These are phyloP conservation scores for Hypericum perforatum DNA, from an alignment of 345 rosid species.

Conservation along the genomic window DNA sequence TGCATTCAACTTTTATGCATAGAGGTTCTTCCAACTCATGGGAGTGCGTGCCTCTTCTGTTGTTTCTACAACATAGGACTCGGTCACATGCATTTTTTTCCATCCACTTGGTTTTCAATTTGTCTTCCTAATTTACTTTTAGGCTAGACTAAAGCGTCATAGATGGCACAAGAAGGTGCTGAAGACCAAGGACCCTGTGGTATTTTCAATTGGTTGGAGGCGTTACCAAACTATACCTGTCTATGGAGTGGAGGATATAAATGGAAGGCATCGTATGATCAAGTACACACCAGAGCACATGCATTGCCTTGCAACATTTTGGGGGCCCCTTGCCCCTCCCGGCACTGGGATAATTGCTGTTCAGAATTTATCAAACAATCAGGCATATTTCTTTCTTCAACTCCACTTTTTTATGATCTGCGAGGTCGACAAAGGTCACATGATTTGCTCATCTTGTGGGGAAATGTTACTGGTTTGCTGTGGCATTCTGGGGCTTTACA, in stretches of 20 bases:
- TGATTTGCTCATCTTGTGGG: too few species aligned
- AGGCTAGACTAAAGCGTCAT: conserved; percentile 78
- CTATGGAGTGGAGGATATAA: conserved; percentile 71
- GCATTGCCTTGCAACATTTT: conserved; percentile 93
- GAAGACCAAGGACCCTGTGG: conserved; percentile 81
- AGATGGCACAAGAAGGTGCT: conserved; percentile 91
- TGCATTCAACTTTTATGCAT: too few species aligned
- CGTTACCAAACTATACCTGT: conserved; percentile 83
- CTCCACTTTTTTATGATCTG: background rate
- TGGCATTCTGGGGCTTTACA: too few species aligned
- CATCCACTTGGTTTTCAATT: background rate
- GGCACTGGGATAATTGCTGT: conserved; percentile 80
- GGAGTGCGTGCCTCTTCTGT: background rate
- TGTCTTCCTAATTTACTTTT: conserved; percentile 14
- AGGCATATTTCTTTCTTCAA: conserved; percentile 34
- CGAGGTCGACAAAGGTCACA: background rate
- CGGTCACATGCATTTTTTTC: background rate
- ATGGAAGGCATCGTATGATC: conserved; percentile 90
- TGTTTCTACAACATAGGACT: background rate
- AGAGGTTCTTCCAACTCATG: background rate
- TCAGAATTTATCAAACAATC: conserved; percentile 66
- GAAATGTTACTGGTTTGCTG: too few species aligned
- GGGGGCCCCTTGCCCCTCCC: conserved; percentile 98
- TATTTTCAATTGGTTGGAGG: conserved; percentile 93
- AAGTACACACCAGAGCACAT: conserved; percentile 93